Evolutionary conservation across 768 basidiomycete species (phyloP).

Genomic region (Collybia sordida): DNA sequence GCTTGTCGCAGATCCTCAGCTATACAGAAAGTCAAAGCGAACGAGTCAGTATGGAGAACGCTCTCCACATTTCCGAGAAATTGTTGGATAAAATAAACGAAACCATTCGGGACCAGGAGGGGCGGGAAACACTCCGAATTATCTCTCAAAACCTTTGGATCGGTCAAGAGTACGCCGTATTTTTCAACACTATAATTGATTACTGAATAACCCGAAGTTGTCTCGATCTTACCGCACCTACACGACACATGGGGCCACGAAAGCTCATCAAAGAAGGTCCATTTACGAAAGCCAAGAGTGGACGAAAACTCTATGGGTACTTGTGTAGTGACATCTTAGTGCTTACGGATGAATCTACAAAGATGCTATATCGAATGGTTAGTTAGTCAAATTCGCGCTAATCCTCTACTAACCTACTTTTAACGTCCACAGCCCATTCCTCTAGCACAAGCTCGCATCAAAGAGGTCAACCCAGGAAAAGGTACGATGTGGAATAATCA

Average conservation of each 20-base stretch:
- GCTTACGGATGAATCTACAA: constrained; percentile 70
- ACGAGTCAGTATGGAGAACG: constrained; percentile 47
- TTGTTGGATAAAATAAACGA: constrained; percentile 87
- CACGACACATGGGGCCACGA: constrained; percentile 80
- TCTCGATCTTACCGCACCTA: constrained; percentile 89
- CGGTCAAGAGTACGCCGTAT: constrained; percentile 66
- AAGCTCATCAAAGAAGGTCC: constrained; percentile 77
- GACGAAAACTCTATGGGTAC: constrained; percentile 71
- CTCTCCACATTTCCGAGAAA: constrained; percentile 65
- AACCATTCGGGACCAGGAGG: constrained; percentile 81
- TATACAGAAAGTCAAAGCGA: constrained; percentile 76
- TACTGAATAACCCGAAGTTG: constrained; percentile 28
- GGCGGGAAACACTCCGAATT: constrained; percentile 66
- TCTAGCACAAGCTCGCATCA: constrained; percentile 63
- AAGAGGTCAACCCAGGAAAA: constrained; percentile 47
- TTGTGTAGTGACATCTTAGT: constrained; percentile 91
- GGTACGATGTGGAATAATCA: constrained; percentile 31
- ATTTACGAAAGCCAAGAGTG: constrained; percentile 81
- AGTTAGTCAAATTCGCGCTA: constrained; percentile 19
- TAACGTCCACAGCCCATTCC: constrained; percentile 60
- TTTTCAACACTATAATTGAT: constrained; percentile 26
- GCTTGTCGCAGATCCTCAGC: constrained; percentile 58
- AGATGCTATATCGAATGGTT: constrained; percentile 82
- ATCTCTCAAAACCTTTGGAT: constrained; percentile 86
- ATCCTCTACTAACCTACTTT: constrained; percentile 2